These are phyloP conservation scores for Gracilaria vermiculophylla DNA, from an alignment of 23 red algal genomes.

Conservation along the genomic window DNA sequence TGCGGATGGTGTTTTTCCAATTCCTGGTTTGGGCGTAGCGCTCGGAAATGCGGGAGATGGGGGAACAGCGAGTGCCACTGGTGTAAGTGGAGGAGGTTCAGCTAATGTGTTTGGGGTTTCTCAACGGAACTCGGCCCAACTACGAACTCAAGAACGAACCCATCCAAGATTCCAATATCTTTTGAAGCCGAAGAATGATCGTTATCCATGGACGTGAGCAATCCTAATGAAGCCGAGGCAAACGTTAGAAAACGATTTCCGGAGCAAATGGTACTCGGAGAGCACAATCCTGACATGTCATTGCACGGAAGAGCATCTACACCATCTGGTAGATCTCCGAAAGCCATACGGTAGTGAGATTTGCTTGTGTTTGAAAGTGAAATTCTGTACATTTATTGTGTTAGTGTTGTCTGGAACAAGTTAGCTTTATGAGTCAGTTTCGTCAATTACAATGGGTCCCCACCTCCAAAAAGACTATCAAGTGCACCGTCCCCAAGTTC, in stretches of 20 bases:
- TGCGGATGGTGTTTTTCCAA: constrained; percentile 29
- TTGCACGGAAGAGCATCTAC: too few relatives aligned
- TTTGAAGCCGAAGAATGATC: neutral
- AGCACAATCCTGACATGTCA: too few relatives aligned
- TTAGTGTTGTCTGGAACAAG: neutral
- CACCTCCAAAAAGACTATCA: constrained; percentile 54
- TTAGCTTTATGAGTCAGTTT: neutral
- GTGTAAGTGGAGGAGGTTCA: constrained; percentile 23
- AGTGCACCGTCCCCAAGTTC: constrained; percentile 35
- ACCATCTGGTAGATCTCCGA: too few relatives aligned
- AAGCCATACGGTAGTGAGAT: too few relatives aligned
- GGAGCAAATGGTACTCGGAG: too few relatives aligned
- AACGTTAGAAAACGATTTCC: too few relatives aligned
- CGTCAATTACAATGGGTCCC: constrained; percentile 30
- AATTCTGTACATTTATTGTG: constrained; percentile 9
- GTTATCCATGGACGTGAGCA: neutral
- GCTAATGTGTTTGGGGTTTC: neutral
- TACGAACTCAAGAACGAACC: neutral
- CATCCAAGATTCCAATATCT: constrained; percentile 2
- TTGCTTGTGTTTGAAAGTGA: neutral
- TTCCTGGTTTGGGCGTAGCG: constrained; percentile 21
- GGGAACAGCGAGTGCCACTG: constrained; percentile 23
- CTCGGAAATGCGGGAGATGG: neutral
- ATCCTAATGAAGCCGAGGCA: neutral
- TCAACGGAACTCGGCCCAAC: neutral